Base-by-base conservation (phyloP, 306 rosid genomes). In the Corylus heterophylla region DNA sequence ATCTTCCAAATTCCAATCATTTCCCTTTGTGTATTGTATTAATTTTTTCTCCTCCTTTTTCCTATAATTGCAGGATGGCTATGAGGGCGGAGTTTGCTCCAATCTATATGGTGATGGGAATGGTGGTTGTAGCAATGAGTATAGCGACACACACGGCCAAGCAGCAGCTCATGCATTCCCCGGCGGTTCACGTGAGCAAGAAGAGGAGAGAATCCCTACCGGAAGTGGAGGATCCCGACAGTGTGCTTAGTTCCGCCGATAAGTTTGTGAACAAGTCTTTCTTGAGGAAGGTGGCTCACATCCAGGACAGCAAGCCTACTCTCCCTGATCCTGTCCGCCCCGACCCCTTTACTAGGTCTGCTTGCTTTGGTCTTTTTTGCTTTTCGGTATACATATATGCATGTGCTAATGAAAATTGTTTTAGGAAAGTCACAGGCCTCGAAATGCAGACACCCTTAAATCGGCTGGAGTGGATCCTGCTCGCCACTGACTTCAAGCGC, bases 151-250 rank as follows among this genome's bases (percentile, higher is more conserved):
- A 83, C 58, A 63, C 81, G 6, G 72, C 76, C 7, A 76, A 79
- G 35, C 87, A 79, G 77, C 87, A 83, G 51, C 78, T 83, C 31
- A 20, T 75, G 81, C 81, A 83, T 71, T 58, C 81, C 16, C 87
- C 87, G 0, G 8, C 61, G 0, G 83, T 83, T 45, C 8, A 25
- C 12, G 1, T 75, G 39, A 70, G 31, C 56, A 83, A 83, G 78
- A 71, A 29, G 71, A 79, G 69, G 75, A 75, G 87, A 75, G 79
- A 44, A 12, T 68, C 81, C 39, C 1, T 79, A 18, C 52, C 55
- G 12, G 83, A 83, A 75, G 71, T 83, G 44, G 81, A 75, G 1
- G 56, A 83, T 2, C 87, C 83, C 1, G 83, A 83, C 58, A 20
- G 18, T 22, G 78, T 68, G 2, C 14, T 83, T 49, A 37, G 49